These are phyloP conservation scores for thale cress (Arabidopsis thaliana) DNA, from an alignment of 345 rosid species.

Conservation along the genomic window TAIR10.1 NC_003074.8:21439501-21440000, in stretches of 20 bases:
- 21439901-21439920: slow-evolving; percentile 88
- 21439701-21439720: background rate
- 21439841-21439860: slow-evolving; percentile 83
- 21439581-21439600: slow-evolving; percentile 89
- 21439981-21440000: slow-evolving; percentile 85
- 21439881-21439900: slow-evolving; percentile 99
- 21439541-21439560: slow-evolving; percentile 92
- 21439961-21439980: slow-evolving; percentile 80
- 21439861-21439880: slow-evolving; percentile 98
- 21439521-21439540: slow-evolving; percentile 98
- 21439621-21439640: slow-evolving; percentile 63
- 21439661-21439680: background rate
- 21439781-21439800: slow-evolving; percentile 97
- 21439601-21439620: slow-evolving; percentile 89
- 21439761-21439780: slow-evolving; percentile 73
- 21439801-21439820: slow-evolving; percentile 94
- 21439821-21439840: slow-evolving; percentile 81
- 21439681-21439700: background rate
- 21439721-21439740: slow-evolving; percentile 20
- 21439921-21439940: slow-evolving; percentile 90
- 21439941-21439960: slow-evolving; percentile 78
- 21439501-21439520: slow-evolving; percentile 95
- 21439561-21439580: slow-evolving; percentile 86
- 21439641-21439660: slow-evolving; percentile 6
- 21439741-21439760: slow-evolving; percentile 37